Evolutionary conservation across 306 rosid species (phyloP).

Genomic region (Dicorynia guianensis): DNA sequence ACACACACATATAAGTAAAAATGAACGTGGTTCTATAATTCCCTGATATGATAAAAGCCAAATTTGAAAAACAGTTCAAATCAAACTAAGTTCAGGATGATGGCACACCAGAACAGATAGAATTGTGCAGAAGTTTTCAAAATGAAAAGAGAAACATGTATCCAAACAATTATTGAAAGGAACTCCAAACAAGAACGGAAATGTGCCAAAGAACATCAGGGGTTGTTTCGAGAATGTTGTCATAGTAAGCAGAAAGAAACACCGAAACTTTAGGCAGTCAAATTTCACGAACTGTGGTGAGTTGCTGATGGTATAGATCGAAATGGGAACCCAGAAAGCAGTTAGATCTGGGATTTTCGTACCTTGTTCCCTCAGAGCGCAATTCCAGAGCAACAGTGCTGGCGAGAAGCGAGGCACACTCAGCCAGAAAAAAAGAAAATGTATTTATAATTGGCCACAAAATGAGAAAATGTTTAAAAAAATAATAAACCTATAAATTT

Average conservation of each 20-base stretch:
- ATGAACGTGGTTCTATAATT: not conserved
- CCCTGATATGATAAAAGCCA: not conserved
- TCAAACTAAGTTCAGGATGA: not conserved
- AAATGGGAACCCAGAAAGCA: conserved; percentile 12
- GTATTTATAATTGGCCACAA: no score
- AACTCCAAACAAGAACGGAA: not conserved
- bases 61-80: not conserved
- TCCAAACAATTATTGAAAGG: conserved; percentile 13
- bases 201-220: not conserved
- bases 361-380: conserved; percentile 36
- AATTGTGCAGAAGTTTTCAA: not conserved
- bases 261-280: conserved; percentile 15
- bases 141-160: not conserved
- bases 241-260: not conserved
- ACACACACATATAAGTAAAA: no score
- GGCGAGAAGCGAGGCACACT: conserved; percentile 12
- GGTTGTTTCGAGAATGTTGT: not conserved
- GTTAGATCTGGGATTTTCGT: conserved; percentile 35
- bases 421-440: not conserved
- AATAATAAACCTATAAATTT: no score
- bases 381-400: conserved; percentile 27
- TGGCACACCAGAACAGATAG: not conserved
- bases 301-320: conserved; percentile 28
- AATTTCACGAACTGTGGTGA: conserved; percentile 3
- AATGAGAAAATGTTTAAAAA: no score